Evolutionary conservation across 148 eudicot species (phyloP).

Genomic region (Camellia lanceoleosa): DNA sequence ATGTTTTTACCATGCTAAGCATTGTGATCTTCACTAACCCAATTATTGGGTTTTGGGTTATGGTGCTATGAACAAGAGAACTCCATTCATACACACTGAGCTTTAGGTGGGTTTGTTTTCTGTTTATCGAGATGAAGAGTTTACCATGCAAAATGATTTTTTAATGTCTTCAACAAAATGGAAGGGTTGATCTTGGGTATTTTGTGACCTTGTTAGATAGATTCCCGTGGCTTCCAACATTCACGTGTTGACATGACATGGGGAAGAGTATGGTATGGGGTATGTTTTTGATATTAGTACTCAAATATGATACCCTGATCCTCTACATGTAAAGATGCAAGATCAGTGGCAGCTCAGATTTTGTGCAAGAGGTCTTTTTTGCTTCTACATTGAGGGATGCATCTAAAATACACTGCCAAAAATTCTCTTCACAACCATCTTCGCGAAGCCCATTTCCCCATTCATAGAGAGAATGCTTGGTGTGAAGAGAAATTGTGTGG

Average conservation of each 20-base stretch:
- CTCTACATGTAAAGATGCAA: background rate
- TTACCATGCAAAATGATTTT: too few species aligned
- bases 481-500: too few species aligned
- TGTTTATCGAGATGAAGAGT: too few species aligned
- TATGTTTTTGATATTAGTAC: background rate
- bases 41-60: background rate
- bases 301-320: background rate
- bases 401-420: too few species aligned
- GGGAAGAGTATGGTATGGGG: background rate
- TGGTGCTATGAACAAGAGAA: background rate
- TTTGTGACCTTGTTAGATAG: too few species aligned
- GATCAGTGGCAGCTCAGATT: background rate
- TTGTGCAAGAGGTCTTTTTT: background rate
- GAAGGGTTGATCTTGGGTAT: too few species aligned
- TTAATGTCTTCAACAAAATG: too few species aligned
- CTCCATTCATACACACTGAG: background rate
- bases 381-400: background rate
- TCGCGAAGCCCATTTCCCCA: too few species aligned
- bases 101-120: background rate
- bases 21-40: background rate
- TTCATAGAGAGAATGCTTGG: too few species aligned
- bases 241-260: background rate
- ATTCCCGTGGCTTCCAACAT: too few species aligned
- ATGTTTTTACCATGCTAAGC: background rate
- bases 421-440: too few species aligned